phyloP scores from a whole-genome alignment of 2,329 filamentous ascomycete species.

The Apiospora arundinis region DNA sequence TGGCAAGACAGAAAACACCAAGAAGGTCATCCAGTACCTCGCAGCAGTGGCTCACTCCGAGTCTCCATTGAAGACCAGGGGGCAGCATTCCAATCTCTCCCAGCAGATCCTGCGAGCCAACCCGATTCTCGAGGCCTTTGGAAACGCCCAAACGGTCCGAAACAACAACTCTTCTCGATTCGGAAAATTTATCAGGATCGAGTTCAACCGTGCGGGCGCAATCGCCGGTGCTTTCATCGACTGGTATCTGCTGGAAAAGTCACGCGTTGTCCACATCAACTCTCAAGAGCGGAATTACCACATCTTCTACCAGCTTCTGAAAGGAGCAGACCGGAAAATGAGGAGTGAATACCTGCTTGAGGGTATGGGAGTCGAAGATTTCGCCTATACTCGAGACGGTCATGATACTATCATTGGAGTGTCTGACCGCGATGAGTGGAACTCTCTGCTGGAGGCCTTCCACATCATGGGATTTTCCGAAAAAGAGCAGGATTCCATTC shows the following conservation, averaged over 20 bases:
- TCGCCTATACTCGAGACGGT: slow-evolving; percentile 88
- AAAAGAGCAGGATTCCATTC: slow-evolving; percentile 80
- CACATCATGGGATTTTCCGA: slow-evolving; percentile 91
- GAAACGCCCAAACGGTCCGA: slow-evolving; percentile 95
- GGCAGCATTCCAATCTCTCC: slow-evolving; percentile 80
- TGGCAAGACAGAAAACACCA: slow-evolving; percentile 98
- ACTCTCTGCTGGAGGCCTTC: slow-evolving; percentile 88
- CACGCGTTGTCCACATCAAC: slow-evolving; percentile 91
- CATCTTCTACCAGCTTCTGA: slow-evolving; percentile 93
- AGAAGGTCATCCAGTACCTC: slow-evolving; percentile 98
- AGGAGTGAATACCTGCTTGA: slow-evolving; percentile 80
- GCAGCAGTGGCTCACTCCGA: slow-evolving; percentile 92
- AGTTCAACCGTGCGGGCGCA: slow-evolving; percentile 85
- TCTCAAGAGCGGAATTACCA: slow-evolving; percentile 93
- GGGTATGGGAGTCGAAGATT: slow-evolving; percentile 80
- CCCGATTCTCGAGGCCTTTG: slow-evolving; percentile 96
- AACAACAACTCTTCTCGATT: slow-evolving; percentile 99
- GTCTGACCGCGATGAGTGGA: slow-evolving; percentile 91
- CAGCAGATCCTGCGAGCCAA: slow-evolving; percentile 97
- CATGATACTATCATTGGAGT: slow-evolving; percentile 92
- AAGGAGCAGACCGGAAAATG: slow-evolving; percentile 76
- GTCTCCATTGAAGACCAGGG: slow-evolving; percentile 66
- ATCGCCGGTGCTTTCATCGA: slow-evolving; percentile 97
- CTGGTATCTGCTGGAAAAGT: slow-evolving; percentile 98
- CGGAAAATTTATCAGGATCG: slow-evolving; percentile 97